Base-by-base conservation (phyloP, 2,329 filamentous ascomycete species). In the Colletotrichum sp. region DNA sequence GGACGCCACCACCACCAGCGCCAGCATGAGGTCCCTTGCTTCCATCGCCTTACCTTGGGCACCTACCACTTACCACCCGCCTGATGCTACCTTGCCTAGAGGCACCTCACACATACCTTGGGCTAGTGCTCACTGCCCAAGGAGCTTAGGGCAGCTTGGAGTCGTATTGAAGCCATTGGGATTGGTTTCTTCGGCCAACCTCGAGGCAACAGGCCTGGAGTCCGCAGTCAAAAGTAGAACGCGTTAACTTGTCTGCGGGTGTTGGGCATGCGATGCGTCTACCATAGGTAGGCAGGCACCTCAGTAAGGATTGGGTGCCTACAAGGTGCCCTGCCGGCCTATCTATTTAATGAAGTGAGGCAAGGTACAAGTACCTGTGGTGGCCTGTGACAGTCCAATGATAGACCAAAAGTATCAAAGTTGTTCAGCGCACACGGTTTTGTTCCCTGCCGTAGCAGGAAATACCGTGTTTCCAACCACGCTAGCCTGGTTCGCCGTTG, bases 401-500 rank as follows among this genome's bases (percentile, higher is more conserved):
- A 48, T 48, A 48, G 16, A 34, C 27, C 32, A 65, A 52, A 32
- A 16, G 66, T 73, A 70, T 32, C 61, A 57, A 32, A 64, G 71
- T 71, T 70, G 44, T 55, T 63, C 48, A 27, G 63, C 30, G 27
- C 52, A 22, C 69, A 6, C n/a, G 32, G 34, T 15, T 15, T 27
- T 8, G 15, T 44, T 39, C 25, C 30, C 3, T 25, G 25, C 15
- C 36, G 22, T 75, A 75, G 25, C 72, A 74, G 48, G n/a, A 57
- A 39, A 28, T 75, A 72, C 72, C 61, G 63, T 22, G 12, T 19
- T 8, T 22, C 39, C 69, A 68, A 72, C 68, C 36, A 30, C 61
- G 68, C 72, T 72, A 72, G 68, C 60, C 36, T 72, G 61, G 22
- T 63, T 72, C 71, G 55, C 72, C 69, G 39, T 60, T 68, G 39